phyloP scores from a whole-genome alignment of 306 rosid species.

The Vachellia collinsii region DNA sequence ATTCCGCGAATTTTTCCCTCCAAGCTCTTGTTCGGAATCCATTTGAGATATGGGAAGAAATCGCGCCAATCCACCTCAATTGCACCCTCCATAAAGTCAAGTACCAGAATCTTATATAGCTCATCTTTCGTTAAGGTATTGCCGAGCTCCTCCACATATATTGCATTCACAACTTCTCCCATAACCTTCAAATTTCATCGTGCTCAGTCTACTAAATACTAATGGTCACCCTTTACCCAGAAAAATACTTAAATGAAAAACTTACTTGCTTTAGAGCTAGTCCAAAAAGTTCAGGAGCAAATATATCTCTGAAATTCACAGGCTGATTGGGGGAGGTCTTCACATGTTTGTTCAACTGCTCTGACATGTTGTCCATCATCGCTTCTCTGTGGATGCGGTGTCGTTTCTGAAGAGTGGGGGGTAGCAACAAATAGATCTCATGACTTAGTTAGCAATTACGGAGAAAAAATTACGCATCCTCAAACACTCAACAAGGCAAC shows the following conservation, averaged over 20 bases:
- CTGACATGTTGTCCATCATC: slow-evolving; percentile 61
- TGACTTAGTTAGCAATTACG: background rate
- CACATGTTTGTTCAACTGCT: slow-evolving; percentile 49
- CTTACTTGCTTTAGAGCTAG: slow-evolving; percentile 78
- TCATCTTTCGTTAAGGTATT: slow-evolving; percentile 55
- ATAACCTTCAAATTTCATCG: slow-evolving; percentile 53
- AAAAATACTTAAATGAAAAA: background rate
- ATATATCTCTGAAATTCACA: slow-evolving; percentile 65
- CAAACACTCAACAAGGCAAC: background rate
- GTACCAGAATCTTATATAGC: slow-evolving; percentile 62
- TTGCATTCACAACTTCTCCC: slow-evolving; percentile 58
- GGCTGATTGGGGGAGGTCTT: slow-evolving; percentile 51
- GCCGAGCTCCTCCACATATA: slow-evolving; percentile 72
- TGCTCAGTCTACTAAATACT: too few relatives aligned
- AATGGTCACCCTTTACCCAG: background rate
- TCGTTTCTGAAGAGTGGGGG: slow-evolving; percentile 61
- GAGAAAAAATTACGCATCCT: background rate
- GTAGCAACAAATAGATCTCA: background rate
- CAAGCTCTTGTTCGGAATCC: slow-evolving; percentile 78
- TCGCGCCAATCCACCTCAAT: slow-evolving; percentile 98
- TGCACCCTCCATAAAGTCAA: slow-evolving; percentile 86
- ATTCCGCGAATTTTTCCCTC: slow-evolving; percentile 57
- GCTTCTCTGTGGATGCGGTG: slow-evolving; percentile 61
- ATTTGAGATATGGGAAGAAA: slow-evolving; percentile 87
- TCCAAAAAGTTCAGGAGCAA: slow-evolving; percentile 71